Conservation (phyloP, 805 yeast genomes). For the Yueomyces sinensis region DNA sequence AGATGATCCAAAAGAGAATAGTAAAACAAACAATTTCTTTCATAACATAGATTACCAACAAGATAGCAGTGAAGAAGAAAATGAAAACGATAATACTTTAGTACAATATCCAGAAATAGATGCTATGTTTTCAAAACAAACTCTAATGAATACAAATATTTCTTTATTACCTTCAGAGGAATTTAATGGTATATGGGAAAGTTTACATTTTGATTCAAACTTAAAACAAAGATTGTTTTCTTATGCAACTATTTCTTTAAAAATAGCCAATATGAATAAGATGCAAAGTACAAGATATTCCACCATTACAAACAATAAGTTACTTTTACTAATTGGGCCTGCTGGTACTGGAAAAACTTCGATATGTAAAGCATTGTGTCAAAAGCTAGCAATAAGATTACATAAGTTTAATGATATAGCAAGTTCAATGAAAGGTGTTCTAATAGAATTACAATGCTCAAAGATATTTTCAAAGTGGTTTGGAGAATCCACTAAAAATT, state of each 20-base stretch:
- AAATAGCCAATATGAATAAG: too few species aligned
- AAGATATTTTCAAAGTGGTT: conserved; percentile 33
- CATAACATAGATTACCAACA: too few species aligned
- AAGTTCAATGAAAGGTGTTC: conserved; percentile 15
- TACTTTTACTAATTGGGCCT: conserved; percentile 28
- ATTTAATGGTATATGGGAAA: conserved; percentile 26
- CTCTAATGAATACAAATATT: conserved; percentile 7
- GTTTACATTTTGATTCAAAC: conserved; percentile 20
- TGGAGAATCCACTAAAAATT: conserved; percentile 33
- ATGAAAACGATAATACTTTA: conserved; percentile 5
- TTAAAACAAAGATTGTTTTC: conserved; percentile 22
- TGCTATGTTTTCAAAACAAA: conserved; percentile 10
- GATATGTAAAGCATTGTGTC: conserved; percentile 28
- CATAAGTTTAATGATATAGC: too few species aligned
- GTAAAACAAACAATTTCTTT: too few species aligned
- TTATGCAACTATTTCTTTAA: conserved; percentile 23
- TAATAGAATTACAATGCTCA: conserved; percentile 32
- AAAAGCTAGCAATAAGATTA: conserved; percentile 28
- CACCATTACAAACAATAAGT: conserved; percentile 13
- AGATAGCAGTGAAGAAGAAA: conserved; percentile 2
- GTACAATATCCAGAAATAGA: too few species aligned
- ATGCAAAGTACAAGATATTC: too few species aligned
- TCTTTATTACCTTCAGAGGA: conserved; percentile 20
- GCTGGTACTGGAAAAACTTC: conserved; percentile 38
- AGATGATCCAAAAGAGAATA: too few species aligned